A percentile compares a stretch with the other conserved stretches of the same genome.
These are phyloP conservation scores for Corynascus novoguineensis DNA, from an alignment of 495 filamentous ascomycete species.

Conservation along the genomic window DNA sequence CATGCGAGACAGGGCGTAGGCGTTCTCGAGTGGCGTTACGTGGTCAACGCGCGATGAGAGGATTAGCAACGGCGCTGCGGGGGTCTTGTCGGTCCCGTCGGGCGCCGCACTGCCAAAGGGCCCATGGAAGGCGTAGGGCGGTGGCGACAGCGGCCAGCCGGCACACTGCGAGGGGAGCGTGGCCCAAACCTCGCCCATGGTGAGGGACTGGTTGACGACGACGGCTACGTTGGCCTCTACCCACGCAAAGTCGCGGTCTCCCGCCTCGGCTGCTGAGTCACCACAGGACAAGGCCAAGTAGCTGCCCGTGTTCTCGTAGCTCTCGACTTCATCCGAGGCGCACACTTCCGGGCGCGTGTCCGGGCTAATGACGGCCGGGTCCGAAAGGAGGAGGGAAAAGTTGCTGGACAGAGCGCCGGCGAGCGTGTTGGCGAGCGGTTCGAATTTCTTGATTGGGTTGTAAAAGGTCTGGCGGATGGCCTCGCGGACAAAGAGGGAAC, in stretches of 20 bases:
- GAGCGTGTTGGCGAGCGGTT: conserved; percentile 12
- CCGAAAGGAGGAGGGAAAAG: not conserved
- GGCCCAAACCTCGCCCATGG: conserved; percentile 54
- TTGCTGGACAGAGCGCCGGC: conserved; percentile 30
- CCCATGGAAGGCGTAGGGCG: conserved; percentile 26
- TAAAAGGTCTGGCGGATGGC: conserved; percentile 36
- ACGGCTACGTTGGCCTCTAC: conserved; percentile 39
- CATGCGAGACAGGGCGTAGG: conserved; percentile 20
- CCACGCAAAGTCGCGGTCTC: conserved; percentile 19
- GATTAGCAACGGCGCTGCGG: conserved; percentile 22
- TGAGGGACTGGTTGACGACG: conserved; percentile 40
- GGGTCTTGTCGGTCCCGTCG: not conserved
- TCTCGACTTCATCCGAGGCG: not conserved
- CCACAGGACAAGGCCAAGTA: conserved; percentile 51
- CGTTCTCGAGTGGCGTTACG: conserved; percentile 31
- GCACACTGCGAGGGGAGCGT: conserved; percentile 46
- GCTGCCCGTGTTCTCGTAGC: not conserved
- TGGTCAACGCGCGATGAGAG: conserved; percentile 29
- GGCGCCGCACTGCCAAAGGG: conserved; percentile 28
- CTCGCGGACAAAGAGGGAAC: conserved; percentile 41
- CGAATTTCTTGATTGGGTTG: conserved; percentile 21
- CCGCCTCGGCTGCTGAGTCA: conserved; percentile 39
- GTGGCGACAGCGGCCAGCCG: conserved; percentile 39
- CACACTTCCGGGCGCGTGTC: conserved; percentile 12
- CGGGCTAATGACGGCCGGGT: not conserved